phyloP scores from a whole-genome alignment of 2,329 filamentous ascomycete genomes.

The Colletotrichum musicola region DNA sequence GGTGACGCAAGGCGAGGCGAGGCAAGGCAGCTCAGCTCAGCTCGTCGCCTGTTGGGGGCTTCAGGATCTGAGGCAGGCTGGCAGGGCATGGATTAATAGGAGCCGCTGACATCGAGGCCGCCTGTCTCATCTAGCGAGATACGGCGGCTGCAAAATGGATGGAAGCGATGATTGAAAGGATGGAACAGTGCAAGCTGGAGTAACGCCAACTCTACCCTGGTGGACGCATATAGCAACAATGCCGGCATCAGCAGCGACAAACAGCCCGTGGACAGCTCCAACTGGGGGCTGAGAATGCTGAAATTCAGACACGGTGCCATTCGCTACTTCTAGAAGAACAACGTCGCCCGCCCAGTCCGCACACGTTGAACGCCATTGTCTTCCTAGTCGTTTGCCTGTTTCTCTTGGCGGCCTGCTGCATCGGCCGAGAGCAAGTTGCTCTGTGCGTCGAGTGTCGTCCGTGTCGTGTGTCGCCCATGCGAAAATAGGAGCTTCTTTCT shows the following conservation, averaged over 20 bases:
- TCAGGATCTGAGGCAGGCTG: too few relatives aligned
- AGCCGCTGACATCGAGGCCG: not conserved
- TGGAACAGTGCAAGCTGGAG: not conserved
- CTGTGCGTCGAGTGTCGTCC: constrained; percentile 2
- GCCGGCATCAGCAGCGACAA: not conserved
- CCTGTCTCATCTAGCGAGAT: constrained; percentile 1
- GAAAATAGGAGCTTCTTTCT: too few relatives aligned
- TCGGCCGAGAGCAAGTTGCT: not conserved
- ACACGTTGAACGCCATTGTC: constrained; percentile 22
- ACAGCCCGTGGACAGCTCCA: not conserved
- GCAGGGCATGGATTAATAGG: too few relatives aligned
- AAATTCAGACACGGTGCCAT: constrained; percentile 24
- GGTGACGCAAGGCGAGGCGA: not conserved
- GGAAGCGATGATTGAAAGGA: not conserved
- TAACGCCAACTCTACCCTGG: too few relatives aligned
- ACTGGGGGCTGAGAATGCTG: constrained; percentile 18
- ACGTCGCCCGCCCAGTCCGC: constrained; percentile 5
- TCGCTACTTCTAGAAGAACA: constrained; percentile 8
- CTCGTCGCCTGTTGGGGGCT: not conserved
- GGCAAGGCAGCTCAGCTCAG: not conserved
- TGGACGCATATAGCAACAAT: too few relatives aligned
- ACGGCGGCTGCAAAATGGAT: not conserved
- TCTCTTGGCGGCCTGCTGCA: not conserved
- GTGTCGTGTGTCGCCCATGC: constrained; percentile 4
- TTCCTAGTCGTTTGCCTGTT: not conserved